Evolutionary conservation across 2,329 filamentous ascomycete genomes (phyloP).

Genomic region (Verticillium dahliae): DNA sequence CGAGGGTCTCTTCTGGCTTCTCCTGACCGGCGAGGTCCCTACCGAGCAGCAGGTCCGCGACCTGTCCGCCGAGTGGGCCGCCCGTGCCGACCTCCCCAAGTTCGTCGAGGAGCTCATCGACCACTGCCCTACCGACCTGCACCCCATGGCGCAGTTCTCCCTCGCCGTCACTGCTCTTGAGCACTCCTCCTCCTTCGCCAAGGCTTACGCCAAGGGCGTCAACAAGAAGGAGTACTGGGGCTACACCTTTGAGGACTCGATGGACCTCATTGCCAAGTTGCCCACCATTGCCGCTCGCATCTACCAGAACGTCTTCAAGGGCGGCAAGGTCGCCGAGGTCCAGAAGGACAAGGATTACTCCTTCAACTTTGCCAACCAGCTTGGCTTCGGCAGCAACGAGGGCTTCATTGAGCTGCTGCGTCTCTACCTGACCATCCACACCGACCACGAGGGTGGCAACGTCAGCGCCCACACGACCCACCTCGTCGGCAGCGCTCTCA

Average conservation of each 20-base stretch:
- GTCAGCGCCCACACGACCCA: slow-evolving; percentile 98
- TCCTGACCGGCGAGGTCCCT: slow-evolving; percentile 95
- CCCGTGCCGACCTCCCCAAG: slow-evolving; percentile 92
- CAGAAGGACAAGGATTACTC: slow-evolving; percentile 99
- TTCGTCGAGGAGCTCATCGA: slow-evolving; percentile 99
- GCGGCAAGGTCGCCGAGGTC: slow-evolving; percentile 91
- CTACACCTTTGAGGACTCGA: slow-evolving; percentile 98
- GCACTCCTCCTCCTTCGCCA: slow-evolving; percentile 95
- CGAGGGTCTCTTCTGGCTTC: slow-evolving; percentile 99
- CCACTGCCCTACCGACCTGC: slow-evolving; percentile 96
- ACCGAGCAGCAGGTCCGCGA: slow-evolving; percentile 97
- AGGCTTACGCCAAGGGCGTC: slow-evolving; percentile 97
- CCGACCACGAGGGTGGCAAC: slow-evolving; percentile 99
- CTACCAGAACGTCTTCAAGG: slow-evolving; percentile 99
- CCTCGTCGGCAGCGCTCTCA: slow-evolving; percentile 91
- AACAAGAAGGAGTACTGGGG: slow-evolving; percentile 99
- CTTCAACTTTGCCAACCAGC: slow-evolving; percentile 99
- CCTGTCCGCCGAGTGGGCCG: slow-evolving; percentile 97
- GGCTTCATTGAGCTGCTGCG: slow-evolving; percentile 99
- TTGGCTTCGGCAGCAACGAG: slow-evolving; percentile 88
- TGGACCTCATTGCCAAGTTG: slow-evolving; percentile 99
- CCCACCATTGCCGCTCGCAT: slow-evolving; percentile 96
- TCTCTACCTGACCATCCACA: slow-evolving; percentile 99
- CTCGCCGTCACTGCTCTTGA: slow-evolving; percentile 96
- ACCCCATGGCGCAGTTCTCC: slow-evolving; percentile 99